Evolutionary conservation across 148 eudicot genomes (phyloP), one percentile per base, ranked within the genome.

Genomic region (Vaccinium vitisidaea): DNA sequence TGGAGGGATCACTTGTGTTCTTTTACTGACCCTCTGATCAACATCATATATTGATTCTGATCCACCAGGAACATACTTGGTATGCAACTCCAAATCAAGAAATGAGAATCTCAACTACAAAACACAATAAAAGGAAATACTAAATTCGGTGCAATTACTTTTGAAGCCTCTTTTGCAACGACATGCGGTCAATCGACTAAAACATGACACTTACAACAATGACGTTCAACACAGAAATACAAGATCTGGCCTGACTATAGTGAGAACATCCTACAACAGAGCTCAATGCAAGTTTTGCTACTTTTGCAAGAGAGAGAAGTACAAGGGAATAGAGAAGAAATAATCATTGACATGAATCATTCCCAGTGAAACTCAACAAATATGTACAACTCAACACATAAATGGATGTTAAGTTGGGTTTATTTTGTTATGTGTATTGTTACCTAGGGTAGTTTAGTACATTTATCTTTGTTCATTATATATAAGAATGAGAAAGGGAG

Each of bases 41-140:
- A 97, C 98, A 81, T 95, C 96, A 90, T 87, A 94, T 30, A 97
- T 93, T 75, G 99, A 88, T 87, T 97, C 99, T 52, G 98, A 83
- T 53, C 94, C 95, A 84, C 94, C 94, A 75, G 98, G 99, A 82
- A 90, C 86, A 85, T 91, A 95, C 75, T 90, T 93, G 55, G 93
- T 84, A 83, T 97, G 99, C 93, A 97, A 86, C 92, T 94, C 98
- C 91, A 97, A 90, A 87, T 97, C 99, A 85, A 97, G 61, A 77
- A 88, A 88, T 30, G 98, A 91, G 88, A 97, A 95, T 87, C 83
- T 86, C 81, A 97, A 77, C 99, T 97, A 92, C 85, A 90, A 56
- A 86, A 58, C n/a, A 78, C 27, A 81, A 82, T 13, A 70, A 30
- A 52, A 79, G 39, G 30, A 43, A 67, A 23, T 32, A 8, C 71